phyloP scores from a whole-genome alignment of 1,284 basidiomycete genomes.

The Austropuccinia psidii region DNA sequence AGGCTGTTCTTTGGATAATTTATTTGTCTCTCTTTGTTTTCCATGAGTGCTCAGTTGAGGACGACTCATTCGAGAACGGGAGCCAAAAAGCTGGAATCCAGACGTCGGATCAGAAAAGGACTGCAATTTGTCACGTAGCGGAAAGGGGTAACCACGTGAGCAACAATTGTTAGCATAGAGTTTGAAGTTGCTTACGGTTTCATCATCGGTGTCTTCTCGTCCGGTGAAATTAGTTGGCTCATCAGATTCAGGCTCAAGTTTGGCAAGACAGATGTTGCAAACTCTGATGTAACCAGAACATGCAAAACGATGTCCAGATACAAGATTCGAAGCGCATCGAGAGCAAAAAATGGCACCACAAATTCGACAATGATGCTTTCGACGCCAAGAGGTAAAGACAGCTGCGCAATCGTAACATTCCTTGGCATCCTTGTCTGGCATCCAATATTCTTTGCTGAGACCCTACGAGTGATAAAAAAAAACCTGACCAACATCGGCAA shows the following conservation, averaged over 20 bases:
- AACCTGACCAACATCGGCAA: not conserved
- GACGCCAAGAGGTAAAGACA: conserved; percentile 78
- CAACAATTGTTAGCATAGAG: not conserved
- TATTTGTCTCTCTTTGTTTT: not conserved
- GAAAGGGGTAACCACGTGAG: not conserved
- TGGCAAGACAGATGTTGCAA: conserved; percentile 47
- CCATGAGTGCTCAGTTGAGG: not conserved
- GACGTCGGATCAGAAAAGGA: conserved; percentile 11
- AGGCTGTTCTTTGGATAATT: not conserved
- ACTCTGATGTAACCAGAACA: conserved; percentile 44
- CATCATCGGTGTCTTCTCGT: conserved; percentile 22
- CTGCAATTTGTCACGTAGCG: not conserved
- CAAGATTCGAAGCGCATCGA: conserved; percentile 46
- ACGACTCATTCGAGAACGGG: conserved; percentile 10
- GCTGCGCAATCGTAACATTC: conserved; percentile 92
- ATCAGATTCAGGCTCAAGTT: conserved; percentile 39
- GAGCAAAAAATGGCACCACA: conserved; percentile 56
- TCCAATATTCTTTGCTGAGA: conserved; percentile 83
- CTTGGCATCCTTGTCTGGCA: conserved; percentile 91
- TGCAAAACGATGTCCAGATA: conserved; percentile 45
- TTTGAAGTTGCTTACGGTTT: not conserved
- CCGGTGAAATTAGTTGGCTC: not conserved
- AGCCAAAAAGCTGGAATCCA: conserved; percentile 18
- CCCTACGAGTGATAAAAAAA: conserved; percentile 52
- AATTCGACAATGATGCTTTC: conserved; percentile 90